Percentiles rank a stretch among this genome's conserved stretches.
Evolutionary conservation across 2,329 filamentous ascomycete species (phyloP).

Genomic region (Sporothrix inflata): DNA sequence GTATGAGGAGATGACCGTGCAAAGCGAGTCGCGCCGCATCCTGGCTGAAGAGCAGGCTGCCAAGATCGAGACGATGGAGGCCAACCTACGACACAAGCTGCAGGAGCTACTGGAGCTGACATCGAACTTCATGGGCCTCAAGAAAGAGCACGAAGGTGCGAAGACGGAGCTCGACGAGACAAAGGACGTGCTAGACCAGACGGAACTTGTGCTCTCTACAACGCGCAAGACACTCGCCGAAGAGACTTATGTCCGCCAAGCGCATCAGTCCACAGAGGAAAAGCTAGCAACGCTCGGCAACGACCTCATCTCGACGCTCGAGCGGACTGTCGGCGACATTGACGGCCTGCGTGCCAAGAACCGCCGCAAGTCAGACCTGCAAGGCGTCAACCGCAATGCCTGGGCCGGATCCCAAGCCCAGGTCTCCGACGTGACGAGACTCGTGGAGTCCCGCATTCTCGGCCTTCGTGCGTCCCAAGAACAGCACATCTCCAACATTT

Average conservation of each 20-base stretch:
- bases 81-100: constrained; percentile 87
- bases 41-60: constrained; percentile 89
- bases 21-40: constrained; percentile 90
- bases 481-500: constrained; percentile 68
- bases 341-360: constrained; percentile 84
- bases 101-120: constrained; percentile 89
- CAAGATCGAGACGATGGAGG: constrained; percentile 89
- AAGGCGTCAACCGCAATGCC: constrained; percentile 73
- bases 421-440: constrained; percentile 73
- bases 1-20: constrained; percentile 87
- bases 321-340: constrained; percentile 78
- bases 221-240: constrained; percentile 78
- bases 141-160: constrained; percentile 85
- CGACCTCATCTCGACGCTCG: constrained; percentile 76
- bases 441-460: constrained; percentile 75
- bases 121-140: constrained; percentile 82
- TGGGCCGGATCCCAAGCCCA: constrained; percentile 79
- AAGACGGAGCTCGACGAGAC: constrained; percentile 75
- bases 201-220: constrained; percentile 77
- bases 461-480: constrained; percentile 75
- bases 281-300: constrained; percentile 73
- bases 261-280: constrained; percentile 83
- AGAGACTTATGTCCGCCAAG: constrained; percentile 77
- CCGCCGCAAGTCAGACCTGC: constrained; percentile 80
- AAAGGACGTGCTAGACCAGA: constrained; percentile 80